Percentiles rank a stretch among this genome's conserved stretches.
phyloP scores from a whole-genome alignment of 177 flowering plant species.

The Vitis hybrid region DNA sequence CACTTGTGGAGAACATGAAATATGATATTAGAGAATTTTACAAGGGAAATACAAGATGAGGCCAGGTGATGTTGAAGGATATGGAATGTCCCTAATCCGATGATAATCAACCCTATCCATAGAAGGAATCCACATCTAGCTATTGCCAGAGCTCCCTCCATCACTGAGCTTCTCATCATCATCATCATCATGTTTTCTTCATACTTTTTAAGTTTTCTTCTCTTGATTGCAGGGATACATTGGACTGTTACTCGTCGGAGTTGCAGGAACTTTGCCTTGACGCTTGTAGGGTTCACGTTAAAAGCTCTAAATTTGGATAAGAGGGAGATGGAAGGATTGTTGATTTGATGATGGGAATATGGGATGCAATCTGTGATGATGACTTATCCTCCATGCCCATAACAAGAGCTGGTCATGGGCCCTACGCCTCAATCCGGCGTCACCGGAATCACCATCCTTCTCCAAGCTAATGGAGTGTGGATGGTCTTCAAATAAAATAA shows the following conservation, averaged over 20 bases:
- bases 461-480: conserved; percentile 33
- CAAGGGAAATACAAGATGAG: conserved; percentile 19
- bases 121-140: conserved; percentile 33
- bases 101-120: conserved; percentile 24
- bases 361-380: conserved; percentile 41
- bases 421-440: conserved; percentile 46
- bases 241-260: conserved; percentile 32
- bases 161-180: conserved; percentile 24
- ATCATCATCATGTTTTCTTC: background rate
- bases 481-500: conserved; percentile 40
- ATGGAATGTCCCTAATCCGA: conserved; percentile 15
- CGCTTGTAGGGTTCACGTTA: conserved; percentile 17
- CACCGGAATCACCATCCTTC: conserved; percentile 37
- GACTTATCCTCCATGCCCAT: conserved; percentile 51
- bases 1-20: conserved; percentile 28
- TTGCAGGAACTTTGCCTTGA: conserved; percentile 22
- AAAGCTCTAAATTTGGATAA: conserved; percentile 22
- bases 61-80: conserved; percentile 33
- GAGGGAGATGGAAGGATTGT: conserved; percentile 22
- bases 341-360: conserved; percentile 32
- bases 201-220: background rate
- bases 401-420: conserved; percentile 40
- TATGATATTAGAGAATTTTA: conserved; percentile 25
- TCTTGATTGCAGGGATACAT: conserved; percentile 19
- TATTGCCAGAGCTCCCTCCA: conserved; percentile 38